A percentile compares a stretch with the other conserved stretches of the same genome.
Conservation (phyloP, 163 green algal species). For the Scenedesmus sp. region DNA sequence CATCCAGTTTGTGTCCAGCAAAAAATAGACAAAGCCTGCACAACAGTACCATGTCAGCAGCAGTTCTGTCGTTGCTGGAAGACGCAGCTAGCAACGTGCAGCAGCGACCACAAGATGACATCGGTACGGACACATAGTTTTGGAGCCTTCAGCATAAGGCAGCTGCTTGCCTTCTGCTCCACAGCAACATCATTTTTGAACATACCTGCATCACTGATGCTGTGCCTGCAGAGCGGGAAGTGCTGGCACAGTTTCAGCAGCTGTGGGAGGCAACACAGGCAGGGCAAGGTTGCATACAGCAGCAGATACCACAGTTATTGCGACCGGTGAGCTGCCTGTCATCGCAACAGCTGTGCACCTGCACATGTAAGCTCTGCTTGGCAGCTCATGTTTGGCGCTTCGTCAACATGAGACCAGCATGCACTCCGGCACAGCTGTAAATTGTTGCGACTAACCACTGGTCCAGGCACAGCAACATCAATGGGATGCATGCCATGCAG, state of each 20-base stretch:
- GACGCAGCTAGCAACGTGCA: background rate
- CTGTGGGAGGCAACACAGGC: constrained; percentile 16
- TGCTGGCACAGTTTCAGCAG: constrained; percentile 23
- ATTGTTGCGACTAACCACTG: background rate
- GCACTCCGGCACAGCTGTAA: background rate
- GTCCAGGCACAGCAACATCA: too few relatives aligned
- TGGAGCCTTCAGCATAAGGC: background rate
- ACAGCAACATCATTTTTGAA: background rate
- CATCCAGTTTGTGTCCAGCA: too few relatives aligned
- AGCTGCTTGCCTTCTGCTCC: background rate
- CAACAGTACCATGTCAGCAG: constrained; percentile 2
- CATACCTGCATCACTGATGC: background rate
- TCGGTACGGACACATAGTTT: background rate
- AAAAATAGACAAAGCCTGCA: background rate
- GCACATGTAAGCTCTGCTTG: background rate
- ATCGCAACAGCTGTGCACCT: background rate
- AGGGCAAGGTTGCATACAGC: background rate
- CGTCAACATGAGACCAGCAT: background rate
- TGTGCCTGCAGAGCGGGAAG: constrained; percentile 3
- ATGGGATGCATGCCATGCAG: too few relatives aligned
- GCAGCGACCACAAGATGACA: background rate
- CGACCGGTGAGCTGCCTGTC: background rate
- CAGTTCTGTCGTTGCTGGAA: constrained; percentile 15
- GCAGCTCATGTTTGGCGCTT: background rate
- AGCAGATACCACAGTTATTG: background rate